Evolutionary conservation across 495 filamentous ascomycete genomes (phyloP).

Genomic region (Tuber microsphaerosporum): DNA sequence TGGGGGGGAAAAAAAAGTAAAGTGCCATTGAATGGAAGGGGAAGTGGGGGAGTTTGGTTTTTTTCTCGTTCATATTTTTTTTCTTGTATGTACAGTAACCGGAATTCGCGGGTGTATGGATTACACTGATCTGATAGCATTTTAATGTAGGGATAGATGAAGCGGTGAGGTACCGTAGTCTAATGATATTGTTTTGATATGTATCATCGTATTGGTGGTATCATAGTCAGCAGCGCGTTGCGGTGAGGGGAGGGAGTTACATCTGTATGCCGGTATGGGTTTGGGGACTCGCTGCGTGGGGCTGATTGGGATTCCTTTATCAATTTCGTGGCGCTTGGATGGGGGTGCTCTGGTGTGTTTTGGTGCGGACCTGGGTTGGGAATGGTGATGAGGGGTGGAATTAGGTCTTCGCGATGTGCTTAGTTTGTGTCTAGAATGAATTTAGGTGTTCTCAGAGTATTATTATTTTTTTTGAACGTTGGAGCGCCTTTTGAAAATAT

Average conservation of each 20-base stretch:
- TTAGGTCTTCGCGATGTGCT: background rate
- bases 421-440: background rate
- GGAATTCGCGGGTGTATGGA: background rate
- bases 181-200: background rate
- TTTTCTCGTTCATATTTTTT: background rate
- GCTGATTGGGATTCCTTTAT: background rate
- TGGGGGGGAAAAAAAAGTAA: background rate
- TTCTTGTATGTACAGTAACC: background rate
- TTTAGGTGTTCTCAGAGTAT: background rate
- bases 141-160: background rate
- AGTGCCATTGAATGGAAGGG: background rate
- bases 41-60: background rate
- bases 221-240: background rate
- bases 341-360: background rate
- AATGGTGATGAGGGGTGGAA: background rate
- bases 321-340: background rate
- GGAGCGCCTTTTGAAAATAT: no score
- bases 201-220: background rate
- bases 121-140: conserved; percentile 1
- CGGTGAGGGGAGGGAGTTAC: background rate
- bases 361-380: background rate
- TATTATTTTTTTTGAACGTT: no score
- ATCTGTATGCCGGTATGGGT: background rate
- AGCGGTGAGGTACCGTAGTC: background rate
- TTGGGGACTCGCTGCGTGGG: background rate